Evolutionary conservation across 2,329 filamentous ascomycete species (phyloP).

Genomic region (Fusarium multiceps): DNA sequence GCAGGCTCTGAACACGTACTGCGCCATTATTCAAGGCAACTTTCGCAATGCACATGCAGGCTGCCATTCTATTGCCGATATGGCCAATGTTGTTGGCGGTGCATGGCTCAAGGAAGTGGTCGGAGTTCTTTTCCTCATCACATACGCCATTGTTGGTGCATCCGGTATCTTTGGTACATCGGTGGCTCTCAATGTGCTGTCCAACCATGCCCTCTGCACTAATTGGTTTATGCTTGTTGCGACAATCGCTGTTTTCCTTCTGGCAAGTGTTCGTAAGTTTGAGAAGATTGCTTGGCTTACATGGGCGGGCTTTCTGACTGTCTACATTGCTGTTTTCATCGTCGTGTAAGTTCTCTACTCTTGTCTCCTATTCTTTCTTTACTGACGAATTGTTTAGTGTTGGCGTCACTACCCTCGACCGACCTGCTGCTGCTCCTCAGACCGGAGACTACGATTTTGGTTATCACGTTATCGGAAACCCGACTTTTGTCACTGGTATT

Average conservation of each 20-base stretch:
- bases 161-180: constrained; percentile 70
- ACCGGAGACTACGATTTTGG: constrained; percentile 66
- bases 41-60: constrained; percentile 54
- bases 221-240: constrained; percentile 67
- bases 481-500: constrained; percentile 66
- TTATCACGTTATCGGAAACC: constrained; percentile 61
- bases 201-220: constrained; percentile 67
- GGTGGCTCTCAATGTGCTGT: constrained; percentile 69
- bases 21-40: constrained; percentile 54
- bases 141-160: constrained; percentile 66
- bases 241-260: constrained; percentile 59
- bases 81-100: constrained; percentile 68
- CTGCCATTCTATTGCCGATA: constrained; percentile 54
- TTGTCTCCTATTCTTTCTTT: background rate
- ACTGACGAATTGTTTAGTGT: constrained; percentile 16
- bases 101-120: constrained; percentile 62
- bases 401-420: constrained; percentile 59
- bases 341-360: constrained; percentile 49
- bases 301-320: constrained; percentile 63
- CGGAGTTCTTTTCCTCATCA: constrained; percentile 67
- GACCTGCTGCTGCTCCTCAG: constrained; percentile 66
- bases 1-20: constrained; percentile 55
- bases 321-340: constrained; percentile 66
- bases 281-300: constrained; percentile 63
- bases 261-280: constrained; percentile 59